A percentile compares a stretch with the other conserved stretches of the same genome.
Conservation (phyloP, 495 filamentous ascomycete species). For the Aspergillus homomorphus region DNA sequence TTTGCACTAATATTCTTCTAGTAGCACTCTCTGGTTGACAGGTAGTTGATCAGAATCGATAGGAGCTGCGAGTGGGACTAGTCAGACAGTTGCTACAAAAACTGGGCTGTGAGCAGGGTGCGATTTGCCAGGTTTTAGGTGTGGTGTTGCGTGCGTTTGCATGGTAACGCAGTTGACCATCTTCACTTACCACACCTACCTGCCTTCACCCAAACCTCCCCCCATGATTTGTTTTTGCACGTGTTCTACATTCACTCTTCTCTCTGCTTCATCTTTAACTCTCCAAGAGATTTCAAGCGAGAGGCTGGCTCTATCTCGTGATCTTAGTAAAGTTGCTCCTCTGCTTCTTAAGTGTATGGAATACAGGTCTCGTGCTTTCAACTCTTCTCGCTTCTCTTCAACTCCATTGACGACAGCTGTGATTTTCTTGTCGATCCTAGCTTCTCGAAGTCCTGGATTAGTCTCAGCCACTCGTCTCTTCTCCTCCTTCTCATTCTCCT, state of each 20-base stretch:
- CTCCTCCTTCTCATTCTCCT: background rate
- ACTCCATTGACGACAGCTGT: too few relatives aligned
- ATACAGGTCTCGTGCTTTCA: background rate
- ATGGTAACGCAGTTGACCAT: background rate
- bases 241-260: background rate
- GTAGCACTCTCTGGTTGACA: background rate
- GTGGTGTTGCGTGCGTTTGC: background rate
- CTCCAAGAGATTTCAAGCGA: background rate
- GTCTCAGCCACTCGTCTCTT: background rate
- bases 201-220: background rate
- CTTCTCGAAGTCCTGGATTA: too few relatives aligned
- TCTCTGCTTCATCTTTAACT: background rate
- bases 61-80: background rate
- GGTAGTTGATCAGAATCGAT: too few relatives aligned
- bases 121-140: background rate
- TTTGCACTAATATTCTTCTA: background rate
- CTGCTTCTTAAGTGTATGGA: background rate
- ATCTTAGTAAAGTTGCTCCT: background rate
- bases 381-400: too few relatives aligned
- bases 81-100: background rate
- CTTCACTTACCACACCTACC: background rate
- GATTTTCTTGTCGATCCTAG: too few relatives aligned
- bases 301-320: background rate
- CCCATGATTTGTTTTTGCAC: background rate
- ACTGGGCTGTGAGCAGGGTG: background rate